Evolutionary conservation across 1,139 yeast species (phyloP).

Genomic region (Kluyveromyces sp.): DNA sequence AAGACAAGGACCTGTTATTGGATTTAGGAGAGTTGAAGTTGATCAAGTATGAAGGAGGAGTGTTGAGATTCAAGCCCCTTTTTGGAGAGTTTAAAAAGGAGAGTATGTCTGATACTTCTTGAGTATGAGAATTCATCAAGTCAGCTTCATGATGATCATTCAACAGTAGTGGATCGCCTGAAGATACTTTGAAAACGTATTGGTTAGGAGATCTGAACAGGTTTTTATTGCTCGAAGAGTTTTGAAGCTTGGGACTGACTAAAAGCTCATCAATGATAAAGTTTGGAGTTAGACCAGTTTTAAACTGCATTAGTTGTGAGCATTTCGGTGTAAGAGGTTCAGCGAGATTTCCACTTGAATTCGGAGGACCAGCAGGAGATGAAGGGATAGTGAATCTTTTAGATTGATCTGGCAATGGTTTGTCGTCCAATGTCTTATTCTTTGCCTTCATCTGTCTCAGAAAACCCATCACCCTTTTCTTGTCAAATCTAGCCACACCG

Average conservation of each 20-base stretch:
- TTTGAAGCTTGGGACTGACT: slow-evolving; percentile 5
- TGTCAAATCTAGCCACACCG: slow-evolving; percentile 15
- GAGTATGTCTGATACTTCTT: slow-evolving; percentile 13
- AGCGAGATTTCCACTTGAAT: slow-evolving; percentile 8
- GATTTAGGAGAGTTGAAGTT: slow-evolving; percentile 17
- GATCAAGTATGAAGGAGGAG: slow-evolving; percentile 26
- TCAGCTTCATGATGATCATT: slow-evolving; percentile 25
- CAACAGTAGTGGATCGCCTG: slow-evolving; percentile 28
- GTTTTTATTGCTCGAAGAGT: slow-evolving; percentile 1
- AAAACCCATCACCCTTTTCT: slow-evolving; percentile 19
- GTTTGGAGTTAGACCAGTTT: slow-evolving; percentile 30
- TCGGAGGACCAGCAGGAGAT: slow-evolving; percentile 11
- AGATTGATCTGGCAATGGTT: slow-evolving; percentile 6
- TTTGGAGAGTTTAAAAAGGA: slow-evolving; percentile 20
- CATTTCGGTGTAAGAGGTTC: slow-evolving; percentile 20
- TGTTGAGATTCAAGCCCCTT: slow-evolving; percentile 19
- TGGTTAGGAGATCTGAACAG: slow-evolving; percentile 10
- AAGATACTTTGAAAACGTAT: slow-evolving; percentile 19
- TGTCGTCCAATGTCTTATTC: slow-evolving; percentile 10
- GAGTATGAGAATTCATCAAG: slow-evolving; percentile 11
- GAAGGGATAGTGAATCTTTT: slow-evolving; percentile 8
- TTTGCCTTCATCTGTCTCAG: slow-evolving; percentile 20
- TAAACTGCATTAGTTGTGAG: slow-evolving; percentile 19
- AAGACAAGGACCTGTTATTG: slow-evolving; percentile 4
- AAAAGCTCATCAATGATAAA: slow-evolving; percentile 25